Conservation (phyloP, 495 filamentous ascomycete genomes). For the Penicillium silybi region DNA sequence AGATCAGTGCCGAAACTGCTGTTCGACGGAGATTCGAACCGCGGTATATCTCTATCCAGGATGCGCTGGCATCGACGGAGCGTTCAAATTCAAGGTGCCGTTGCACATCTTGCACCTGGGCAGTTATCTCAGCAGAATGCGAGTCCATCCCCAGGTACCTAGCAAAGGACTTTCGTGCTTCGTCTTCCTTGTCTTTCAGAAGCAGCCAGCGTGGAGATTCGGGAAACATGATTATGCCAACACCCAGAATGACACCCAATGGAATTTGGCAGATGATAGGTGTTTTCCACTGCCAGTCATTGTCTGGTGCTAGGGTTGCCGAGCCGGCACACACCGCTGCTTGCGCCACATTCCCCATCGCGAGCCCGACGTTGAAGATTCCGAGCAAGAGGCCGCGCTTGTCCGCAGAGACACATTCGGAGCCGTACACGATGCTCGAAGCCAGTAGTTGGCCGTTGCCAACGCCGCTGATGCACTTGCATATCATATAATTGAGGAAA, state of each 20-base stretch:
- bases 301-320: neutral
- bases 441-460: constrained; percentile 5
- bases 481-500: constrained; percentile 5
- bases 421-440: constrained; percentile 2
- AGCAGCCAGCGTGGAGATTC: constrained; percentile 10
- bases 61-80: neutral
- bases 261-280: constrained; percentile 9
- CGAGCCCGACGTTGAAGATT: constrained; percentile 5
- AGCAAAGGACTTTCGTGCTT: neutral
- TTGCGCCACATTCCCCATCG: neutral
- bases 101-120: constrained; percentile 2
- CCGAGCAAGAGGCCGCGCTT: constrained; percentile 5
- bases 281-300: constrained; percentile 6
- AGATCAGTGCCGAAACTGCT: neutral
- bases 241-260: neutral
- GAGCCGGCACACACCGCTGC: constrained; percentile 5
- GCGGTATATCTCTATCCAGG: constrained; percentile 5
- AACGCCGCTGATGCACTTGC: constrained; percentile 10
- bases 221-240: constrained; percentile 3
- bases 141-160: neutral
- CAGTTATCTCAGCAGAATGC: neutral
- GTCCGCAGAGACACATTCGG: constrained; percentile 1
- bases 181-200: neutral
- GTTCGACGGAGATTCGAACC: neutral
- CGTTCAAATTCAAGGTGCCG: constrained; percentile 5